These are phyloP conservation scores for Puccinia coronata DNA, from an alignment of 1,284 basidiomycete genomes.

Conservation along the genomic window DNA sequence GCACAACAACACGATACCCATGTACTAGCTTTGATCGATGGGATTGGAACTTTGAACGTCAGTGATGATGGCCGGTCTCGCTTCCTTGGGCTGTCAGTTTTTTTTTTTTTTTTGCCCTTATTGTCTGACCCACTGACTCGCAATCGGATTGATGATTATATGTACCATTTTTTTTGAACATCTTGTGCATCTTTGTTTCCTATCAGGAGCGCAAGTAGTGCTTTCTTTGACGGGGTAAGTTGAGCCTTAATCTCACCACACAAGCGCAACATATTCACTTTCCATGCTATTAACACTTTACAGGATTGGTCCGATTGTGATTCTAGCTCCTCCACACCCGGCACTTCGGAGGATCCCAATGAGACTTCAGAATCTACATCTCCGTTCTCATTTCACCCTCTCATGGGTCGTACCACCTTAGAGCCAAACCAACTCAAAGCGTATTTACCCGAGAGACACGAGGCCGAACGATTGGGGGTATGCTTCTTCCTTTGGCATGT, in stretches of 20 bases:
- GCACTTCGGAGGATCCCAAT: constrained; percentile 37
- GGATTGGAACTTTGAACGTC: constrained; percentile 45
- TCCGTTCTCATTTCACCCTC: background rate
- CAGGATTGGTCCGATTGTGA: constrained; percentile 48
- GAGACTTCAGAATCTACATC: constrained; percentile 6
- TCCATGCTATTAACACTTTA: background rate
- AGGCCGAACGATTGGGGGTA: constrained; percentile 43
- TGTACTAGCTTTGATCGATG: constrained; percentile 42
- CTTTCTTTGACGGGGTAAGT: constrained; percentile 41
- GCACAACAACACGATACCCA: constrained; percentile 22
- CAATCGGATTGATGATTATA: background rate
- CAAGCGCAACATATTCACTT: background rate
- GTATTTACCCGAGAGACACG: constrained; percentile 33
- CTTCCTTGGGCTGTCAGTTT: constrained; percentile 46
- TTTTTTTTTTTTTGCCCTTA: background rate
- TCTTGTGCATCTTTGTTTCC: background rate
- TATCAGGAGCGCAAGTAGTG: constrained; percentile 44
- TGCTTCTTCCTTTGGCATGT: background rate
- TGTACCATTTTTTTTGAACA: background rate
- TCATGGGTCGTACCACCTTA: background rate
- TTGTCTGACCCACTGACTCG: background rate
- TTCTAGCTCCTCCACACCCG: constrained; percentile 41
- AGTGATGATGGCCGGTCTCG: constrained; percentile 47
- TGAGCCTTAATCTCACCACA: background rate
- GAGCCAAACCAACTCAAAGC: constrained; percentile 33